Evolutionary conservation across 371 early-diverging fungal species (phyloP).

Genomic region (Furculomyces boomerangus): DNA sequence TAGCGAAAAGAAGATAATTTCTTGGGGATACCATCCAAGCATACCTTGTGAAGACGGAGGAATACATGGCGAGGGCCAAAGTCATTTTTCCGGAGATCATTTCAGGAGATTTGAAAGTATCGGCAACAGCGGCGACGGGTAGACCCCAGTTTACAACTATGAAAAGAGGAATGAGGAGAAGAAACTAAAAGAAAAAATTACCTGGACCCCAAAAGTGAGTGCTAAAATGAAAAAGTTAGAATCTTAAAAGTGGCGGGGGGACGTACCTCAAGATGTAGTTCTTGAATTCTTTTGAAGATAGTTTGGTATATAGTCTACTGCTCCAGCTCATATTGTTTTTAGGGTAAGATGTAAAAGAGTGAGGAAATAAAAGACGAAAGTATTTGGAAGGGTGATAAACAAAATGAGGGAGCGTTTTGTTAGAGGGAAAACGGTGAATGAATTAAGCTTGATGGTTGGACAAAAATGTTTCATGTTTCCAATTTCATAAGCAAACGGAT

Average conservation of each 20-base stretch:
- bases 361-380: too few species aligned
- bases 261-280: constrained; percentile 54
- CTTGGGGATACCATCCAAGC: constrained; percentile 82
- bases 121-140: constrained; percentile 88
- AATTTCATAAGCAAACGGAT: too few species aligned
- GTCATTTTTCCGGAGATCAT: constrained; percentile 91
- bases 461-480: too few species aligned
- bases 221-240: constrained; percentile 14
- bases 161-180: not conserved
- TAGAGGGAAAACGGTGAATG: too few species aligned
- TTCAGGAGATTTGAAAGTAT: constrained; percentile 78
- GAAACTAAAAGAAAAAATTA: constrained; percentile 5
- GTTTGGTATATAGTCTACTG: too few species aligned
- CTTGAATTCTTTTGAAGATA: constrained; percentile 60
- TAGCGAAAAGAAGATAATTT: constrained; percentile 81
- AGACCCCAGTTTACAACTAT: constrained; percentile 93
- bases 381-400: too few species aligned
- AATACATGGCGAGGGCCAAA: constrained; percentile 55
- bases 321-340: too few species aligned
- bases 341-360: too few species aligned
- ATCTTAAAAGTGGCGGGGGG: not conserved
- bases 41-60: constrained; percentile 87
- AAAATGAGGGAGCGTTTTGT: too few species aligned
- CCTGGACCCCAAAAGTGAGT: constrained; percentile 79
- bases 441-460: too few species aligned